Evolutionary conservation across 495 filamentous ascomycete species (phyloP), one percentile per base, ranked within the genome.

Genomic region (Annulohypoxylon nitens): DNA sequence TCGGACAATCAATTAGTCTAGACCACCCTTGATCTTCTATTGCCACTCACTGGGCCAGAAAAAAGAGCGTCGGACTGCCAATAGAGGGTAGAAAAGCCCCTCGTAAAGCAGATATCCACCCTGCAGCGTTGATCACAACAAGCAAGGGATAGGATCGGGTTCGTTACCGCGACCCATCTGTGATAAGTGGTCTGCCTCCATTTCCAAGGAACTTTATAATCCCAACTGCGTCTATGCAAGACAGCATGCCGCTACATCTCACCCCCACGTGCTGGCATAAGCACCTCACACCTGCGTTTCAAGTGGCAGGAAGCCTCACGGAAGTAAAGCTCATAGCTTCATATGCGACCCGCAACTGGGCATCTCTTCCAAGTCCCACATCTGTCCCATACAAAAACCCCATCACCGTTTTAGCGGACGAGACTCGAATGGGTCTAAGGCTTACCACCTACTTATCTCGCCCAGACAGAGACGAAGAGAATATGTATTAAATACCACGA

Each of bases 81-180:
- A 50, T 48, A 26, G 48, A 23, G 7, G 41, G 48, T 25, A 51
- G 69, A 14, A 58, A 25, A 18, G 47, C 39, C 34, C 55, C 65
- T 65, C 71, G 57, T 10, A 57, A 65, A 20, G 11, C 25, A 55
- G 39, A 61, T 55, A 69, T 34, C 65, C 61, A 61, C 54, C 65
- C 70, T 57, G 47, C 61, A 69, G 61, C 61, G 65, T 65, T 47
- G 65, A 66, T 51, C 57, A 63, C 45, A 43, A 12, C 4, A 57
- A 16, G 14, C 37, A 54, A 47, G 43, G 55, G 30, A 37, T 54
- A 54, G 26, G 50, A 54, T 33, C 50, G 30, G 16, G 20, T 26
- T 41, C 33, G 37, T 51, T 20, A 36, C 20, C 25, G 14, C 50
- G 50, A 50, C n/a, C 36, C 55, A 33, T 47, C 50, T 12, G 26